These are phyloP conservation scores for Odontarrhena argentea DNA, from an alignment of 345 rosid species.

Conservation along the genomic window DNA sequence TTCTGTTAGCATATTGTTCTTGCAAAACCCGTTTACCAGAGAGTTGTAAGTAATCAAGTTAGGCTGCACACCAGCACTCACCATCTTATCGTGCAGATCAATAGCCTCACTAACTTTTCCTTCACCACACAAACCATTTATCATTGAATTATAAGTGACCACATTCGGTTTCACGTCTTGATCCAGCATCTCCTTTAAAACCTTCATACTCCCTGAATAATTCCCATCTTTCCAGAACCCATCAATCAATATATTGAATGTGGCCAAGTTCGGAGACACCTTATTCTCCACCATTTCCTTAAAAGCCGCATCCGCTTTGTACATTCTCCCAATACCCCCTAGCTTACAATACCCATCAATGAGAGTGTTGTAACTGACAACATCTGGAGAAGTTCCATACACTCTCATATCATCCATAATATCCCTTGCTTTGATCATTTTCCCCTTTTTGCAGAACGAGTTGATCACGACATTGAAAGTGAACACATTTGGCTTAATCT, in stretches of 20 bases:
- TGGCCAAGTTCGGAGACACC: conserved; percentile 53
- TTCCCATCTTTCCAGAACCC: conserved; percentile 82
- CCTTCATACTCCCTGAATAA: conserved; percentile 51
- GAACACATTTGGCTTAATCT: conserved; percentile 46
- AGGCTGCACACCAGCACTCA: conserved; percentile 52
- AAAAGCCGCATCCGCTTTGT: conserved; percentile 68
- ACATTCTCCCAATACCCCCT: conserved; percentile 69
- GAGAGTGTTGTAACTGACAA: conserved; percentile 66
- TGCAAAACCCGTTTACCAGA: conserved; percentile 71
- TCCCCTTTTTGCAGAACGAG: conserved; percentile 73
- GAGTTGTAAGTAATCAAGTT: conserved; percentile 63
- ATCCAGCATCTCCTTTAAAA: conserved; percentile 69
- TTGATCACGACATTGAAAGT: conserved; percentile 64
- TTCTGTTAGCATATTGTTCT: conserved; percentile 60
- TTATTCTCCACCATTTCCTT: conserved; percentile 65
- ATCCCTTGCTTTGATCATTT: conserved; percentile 67
- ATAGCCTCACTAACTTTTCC: conserved; percentile 62
- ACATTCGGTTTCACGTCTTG: conserved; percentile 58
- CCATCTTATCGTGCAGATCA: conserved; percentile 58
- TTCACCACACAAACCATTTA: conserved; percentile 53
- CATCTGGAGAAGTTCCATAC: conserved; percentile 54
- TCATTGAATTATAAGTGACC: conserved; percentile 63
- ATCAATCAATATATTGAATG: conserved; percentile 76
- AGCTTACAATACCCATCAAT: conserved; percentile 73
- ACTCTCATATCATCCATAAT: conserved; percentile 71